Conservation (phyloP, 2,329 filamentous ascomycete species). For the Immersiporthe knoxdaviesiana region DNA sequence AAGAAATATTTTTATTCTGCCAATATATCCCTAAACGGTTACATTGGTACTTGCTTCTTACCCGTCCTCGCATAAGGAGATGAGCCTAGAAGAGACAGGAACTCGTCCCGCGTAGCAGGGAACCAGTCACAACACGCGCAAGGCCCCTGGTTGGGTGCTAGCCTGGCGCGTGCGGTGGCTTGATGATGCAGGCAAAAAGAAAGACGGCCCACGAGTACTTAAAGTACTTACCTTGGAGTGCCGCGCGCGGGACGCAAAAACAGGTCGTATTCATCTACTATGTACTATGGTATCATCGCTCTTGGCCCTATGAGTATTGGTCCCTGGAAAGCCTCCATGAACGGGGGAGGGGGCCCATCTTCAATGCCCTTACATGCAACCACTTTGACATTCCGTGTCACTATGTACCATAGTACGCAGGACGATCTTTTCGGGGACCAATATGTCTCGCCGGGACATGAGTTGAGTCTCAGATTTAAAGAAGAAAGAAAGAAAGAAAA, state of each 20-base stretch:
- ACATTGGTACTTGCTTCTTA: constrained; percentile 1
- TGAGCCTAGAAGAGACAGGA: constrained; percentile 1
- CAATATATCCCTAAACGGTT: neutral
- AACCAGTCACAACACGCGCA: neutral
- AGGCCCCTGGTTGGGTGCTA: neutral
- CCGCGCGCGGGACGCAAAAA: neutral
- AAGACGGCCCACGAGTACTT: no score
- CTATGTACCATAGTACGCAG: neutral
- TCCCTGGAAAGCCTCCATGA: neutral
- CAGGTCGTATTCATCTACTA: neutral
- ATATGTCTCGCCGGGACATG: neutral
- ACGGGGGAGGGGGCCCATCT: constrained; percentile 1
- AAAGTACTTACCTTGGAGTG: no score
- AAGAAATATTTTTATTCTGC: neutral
- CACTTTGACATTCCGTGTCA: neutral
- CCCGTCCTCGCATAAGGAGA: neutral
- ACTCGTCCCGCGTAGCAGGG: constrained; percentile 16
- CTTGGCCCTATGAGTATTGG: constrained; percentile 3
- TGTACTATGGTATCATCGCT: neutral
- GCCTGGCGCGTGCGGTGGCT: constrained; percentile 18
- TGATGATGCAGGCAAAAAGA: constrained; percentile 13
- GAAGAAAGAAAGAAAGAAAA: neutral
- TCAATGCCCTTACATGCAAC: neutral
- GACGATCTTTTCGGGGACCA: neutral
- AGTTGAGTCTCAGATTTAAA: neutral